Conservation (phyloP, 805 yeast species). For the Candida golubevii region DNA sequence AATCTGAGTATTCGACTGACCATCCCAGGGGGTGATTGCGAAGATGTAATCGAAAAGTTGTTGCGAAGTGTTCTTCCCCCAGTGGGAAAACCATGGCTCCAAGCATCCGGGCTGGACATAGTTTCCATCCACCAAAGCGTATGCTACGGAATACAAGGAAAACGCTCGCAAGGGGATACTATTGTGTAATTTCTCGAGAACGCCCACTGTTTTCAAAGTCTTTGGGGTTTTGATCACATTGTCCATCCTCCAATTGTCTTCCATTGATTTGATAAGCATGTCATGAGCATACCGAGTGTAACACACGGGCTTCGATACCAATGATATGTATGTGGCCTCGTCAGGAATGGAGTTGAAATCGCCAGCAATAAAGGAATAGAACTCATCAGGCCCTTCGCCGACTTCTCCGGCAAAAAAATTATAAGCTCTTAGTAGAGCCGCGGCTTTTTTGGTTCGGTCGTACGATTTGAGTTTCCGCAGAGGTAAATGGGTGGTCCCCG, state of each 20-base stretch:
- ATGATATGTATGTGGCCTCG: constrained; percentile 5
- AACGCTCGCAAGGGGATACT: not conserved
- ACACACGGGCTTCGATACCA: constrained; percentile 3
- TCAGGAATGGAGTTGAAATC: constrained; percentile 4
- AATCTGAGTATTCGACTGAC: not conserved
- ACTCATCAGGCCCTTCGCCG: not conserved
- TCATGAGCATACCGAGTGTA: constrained; percentile 1
- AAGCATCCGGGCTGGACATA: constrained; percentile 1
- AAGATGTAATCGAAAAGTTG: constrained; percentile 4
- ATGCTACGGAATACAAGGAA: constrained; percentile 3
- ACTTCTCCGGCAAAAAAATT: not conserved
- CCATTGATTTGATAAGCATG: constrained; percentile 1
- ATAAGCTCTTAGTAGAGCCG: not conserved
- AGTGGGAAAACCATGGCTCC: constrained; percentile 4
- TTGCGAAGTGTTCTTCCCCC: not conserved
- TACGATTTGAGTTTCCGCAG: not conserved
- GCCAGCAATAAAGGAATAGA: constrained; percentile 6
- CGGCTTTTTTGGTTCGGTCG: not conserved
- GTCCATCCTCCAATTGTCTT: not conserved
- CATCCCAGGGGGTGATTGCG: constrained; percentile 6
- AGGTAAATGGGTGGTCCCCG: constrained; percentile 5
- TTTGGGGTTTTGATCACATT: not conserved
- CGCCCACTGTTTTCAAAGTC: not conserved
- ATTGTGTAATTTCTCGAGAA: constrained; percentile 3
- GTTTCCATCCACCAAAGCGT: not conserved